phyloP scores from a whole-genome alignment of 1,139 yeast genomes.

The Hyphopichia fennica region DNA sequence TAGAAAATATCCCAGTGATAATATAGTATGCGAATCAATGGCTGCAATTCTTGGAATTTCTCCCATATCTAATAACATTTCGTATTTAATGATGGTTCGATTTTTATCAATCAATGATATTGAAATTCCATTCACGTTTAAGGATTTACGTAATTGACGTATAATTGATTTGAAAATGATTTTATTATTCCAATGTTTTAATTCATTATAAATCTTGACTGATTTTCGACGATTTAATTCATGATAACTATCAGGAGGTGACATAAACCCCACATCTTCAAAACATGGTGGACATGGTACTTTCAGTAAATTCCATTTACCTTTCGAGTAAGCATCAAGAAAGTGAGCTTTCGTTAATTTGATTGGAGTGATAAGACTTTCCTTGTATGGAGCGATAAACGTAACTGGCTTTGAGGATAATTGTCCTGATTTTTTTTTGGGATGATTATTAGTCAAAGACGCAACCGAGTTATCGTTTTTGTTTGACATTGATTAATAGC shows the following conservation, averaged over 20 bases:
- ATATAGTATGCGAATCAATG: conserved; percentile 64
- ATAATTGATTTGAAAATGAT: conserved; percentile 39
- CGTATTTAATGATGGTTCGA: conserved; percentile 50
- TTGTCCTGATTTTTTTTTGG: neutral
- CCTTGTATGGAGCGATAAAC: conserved; percentile 16
- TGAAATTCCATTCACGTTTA: conserved; percentile 52
- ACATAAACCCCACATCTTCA: conserved; percentile 47
- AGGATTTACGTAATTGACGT: conserved; percentile 31
- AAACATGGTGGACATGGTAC: conserved; percentile 59
- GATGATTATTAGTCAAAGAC: neutral
- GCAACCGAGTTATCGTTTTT: neutral
- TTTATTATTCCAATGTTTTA: conserved; percentile 53
- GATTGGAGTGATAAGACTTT: conserved; percentile 25
- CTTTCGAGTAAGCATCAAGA: conserved; percentile 60
- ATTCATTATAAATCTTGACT: conserved; percentile 40
- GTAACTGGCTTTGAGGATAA: neutral
- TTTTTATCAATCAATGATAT: conserved; percentile 55
- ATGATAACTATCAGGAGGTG: conserved; percentile 57
- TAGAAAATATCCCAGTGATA: conserved; percentile 55
- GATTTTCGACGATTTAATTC: conserved; percentile 42
- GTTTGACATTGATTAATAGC: neutral
- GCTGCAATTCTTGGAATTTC: conserved; percentile 57
- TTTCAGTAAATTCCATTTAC: conserved; percentile 56
- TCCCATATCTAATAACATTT: conserved; percentile 44
- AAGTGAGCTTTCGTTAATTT: conserved; percentile 59